Conservation (phyloP, 1,284 basidiomycete genomes). For the Omphalotus olearius region DNA sequence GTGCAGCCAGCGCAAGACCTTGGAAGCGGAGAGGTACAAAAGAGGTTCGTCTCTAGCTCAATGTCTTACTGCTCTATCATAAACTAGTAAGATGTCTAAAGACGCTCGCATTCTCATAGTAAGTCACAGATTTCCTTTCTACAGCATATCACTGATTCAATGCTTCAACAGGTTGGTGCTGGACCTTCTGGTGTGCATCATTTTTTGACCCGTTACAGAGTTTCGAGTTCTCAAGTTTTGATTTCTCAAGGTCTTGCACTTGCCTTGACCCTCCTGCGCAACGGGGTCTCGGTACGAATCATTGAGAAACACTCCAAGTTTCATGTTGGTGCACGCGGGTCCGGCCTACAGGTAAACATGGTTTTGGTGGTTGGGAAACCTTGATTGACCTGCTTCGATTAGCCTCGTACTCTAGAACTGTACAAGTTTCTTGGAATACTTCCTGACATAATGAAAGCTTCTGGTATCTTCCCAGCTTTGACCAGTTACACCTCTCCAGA, state of each 20-base stretch:
- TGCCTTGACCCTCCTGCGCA: conserved; percentile 8
- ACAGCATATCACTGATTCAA: too few species aligned
- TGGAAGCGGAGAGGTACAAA: too few species aligned
- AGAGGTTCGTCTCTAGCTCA: too few species aligned
- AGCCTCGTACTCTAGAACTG: conserved; percentile 14
- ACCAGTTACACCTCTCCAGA: not conserved
- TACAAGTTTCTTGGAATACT: conserved; percentile 9
- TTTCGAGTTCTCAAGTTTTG: not conserved
- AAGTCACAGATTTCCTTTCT: too few species aligned
- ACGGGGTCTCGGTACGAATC: conserved; percentile 11
- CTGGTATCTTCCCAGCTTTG: not conserved
- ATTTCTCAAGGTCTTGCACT: conserved; percentile 6
- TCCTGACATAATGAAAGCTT: conserved; percentile 5
- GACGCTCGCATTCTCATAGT: too few species aligned
- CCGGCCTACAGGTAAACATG: conserved; percentile 7
- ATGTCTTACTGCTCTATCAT: too few species aligned
- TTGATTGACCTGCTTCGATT: not conserved
- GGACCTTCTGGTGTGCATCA: conserved; percentile 36
- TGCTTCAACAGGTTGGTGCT: conserved; percentile 22
- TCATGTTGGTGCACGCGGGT: conserved; percentile 4
- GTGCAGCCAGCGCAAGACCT: too few species aligned
- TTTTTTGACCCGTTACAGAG: conserved; percentile 3
- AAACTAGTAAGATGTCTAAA: too few species aligned
- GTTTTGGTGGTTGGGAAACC: not conserved
- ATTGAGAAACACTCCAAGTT: conserved; percentile 7